These are phyloP conservation scores for Decorospora gaudefroyi DNA, from an alignment of 2,329 filamentous ascomycete species.

Conservation along the genomic window DNA sequence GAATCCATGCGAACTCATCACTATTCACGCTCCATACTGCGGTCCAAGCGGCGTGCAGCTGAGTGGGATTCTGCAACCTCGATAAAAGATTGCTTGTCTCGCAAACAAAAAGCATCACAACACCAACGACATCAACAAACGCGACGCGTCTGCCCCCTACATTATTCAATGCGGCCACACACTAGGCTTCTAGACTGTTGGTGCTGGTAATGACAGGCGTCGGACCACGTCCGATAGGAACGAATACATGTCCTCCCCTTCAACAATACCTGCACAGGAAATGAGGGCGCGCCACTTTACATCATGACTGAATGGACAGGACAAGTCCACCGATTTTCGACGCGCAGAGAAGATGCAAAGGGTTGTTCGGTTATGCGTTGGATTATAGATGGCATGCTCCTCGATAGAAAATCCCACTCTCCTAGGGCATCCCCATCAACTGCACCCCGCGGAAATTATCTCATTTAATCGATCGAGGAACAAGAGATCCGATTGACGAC, in stretches of 20 bases:
- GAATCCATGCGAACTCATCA: constrained; percentile 16
- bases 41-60: constrained; percentile 8
- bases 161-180: background rate
- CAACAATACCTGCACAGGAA: constrained; percentile 1
- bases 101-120: constrained; percentile 17
- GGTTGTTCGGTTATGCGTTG: constrained; percentile 2
- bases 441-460: constrained; percentile 3
- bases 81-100: constrained; percentile 11
- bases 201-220: background rate
- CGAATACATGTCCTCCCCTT: constrained; percentile 1
- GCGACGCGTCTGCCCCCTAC: constrained; percentile 3
- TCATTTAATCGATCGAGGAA: constrained; percentile 4
- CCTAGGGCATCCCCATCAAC: constrained; percentile 2
- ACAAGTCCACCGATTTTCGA: too few species aligned
- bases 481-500: constrained; percentile 1
- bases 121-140: background rate
- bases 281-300: background rate
- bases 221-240: constrained; percentile 11
- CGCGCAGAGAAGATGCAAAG: constrained; percentile 7
- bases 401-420: constrained; percentile 1
- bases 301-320: background rate
- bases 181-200: background rate
- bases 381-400: constrained; percentile 2
- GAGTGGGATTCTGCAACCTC: constrained; percentile 5
- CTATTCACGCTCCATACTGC: constrained; percentile 11